Percentiles rank a stretch among this genome's conserved stretches.
Evolutionary conservation across 2,329 filamentous ascomycete genomes (phyloP).

Genomic region (Fonsecaea pugnacius): DNA sequence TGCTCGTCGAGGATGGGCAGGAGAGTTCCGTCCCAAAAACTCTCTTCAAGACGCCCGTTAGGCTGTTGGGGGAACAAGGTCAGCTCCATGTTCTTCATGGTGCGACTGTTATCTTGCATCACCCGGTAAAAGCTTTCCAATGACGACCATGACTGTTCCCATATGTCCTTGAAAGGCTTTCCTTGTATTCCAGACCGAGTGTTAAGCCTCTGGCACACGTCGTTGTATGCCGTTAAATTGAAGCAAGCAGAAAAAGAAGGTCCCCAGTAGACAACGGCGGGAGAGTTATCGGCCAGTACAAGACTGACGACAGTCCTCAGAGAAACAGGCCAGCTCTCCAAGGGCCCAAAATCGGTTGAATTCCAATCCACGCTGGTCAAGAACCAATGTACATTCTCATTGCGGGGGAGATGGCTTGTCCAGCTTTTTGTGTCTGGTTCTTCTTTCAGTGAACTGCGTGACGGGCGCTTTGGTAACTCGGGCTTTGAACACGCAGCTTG

Average conservation of each 20-base stretch:
- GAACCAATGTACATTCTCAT: slow-evolving; percentile 41
- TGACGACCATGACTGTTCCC: slow-evolving; percentile 25
- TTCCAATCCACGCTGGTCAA: slow-evolving; percentile 55
- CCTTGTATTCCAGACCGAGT: slow-evolving; percentile 18
- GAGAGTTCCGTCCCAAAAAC: slow-evolving; percentile 56
- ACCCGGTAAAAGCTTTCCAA: slow-evolving; percentile 15
- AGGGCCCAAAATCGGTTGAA: slow-evolving; percentile 53
- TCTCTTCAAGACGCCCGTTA: slow-evolving; percentile 52
- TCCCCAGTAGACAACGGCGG: slow-evolving; percentile 47
- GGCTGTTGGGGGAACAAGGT: slow-evolving; percentile 21
- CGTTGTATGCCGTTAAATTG: slow-evolving; percentile 22
- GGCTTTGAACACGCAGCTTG: neutral
- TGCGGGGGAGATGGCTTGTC: slow-evolving; percentile 31
- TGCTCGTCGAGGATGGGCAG: slow-evolving; percentile 53
- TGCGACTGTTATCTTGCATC: slow-evolving; percentile 15
- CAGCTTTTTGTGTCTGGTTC: slow-evolving; percentile 17
- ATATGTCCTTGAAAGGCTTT: slow-evolving; percentile 25
- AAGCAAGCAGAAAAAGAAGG: slow-evolving; percentile 25
- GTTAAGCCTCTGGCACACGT: slow-evolving; percentile 16
- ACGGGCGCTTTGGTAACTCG: neutral
- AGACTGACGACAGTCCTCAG: slow-evolving; percentile 55
- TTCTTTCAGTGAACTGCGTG: neutral
- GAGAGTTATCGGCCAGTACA: slow-evolving; percentile 52
- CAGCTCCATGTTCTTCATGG: slow-evolving; percentile 10
- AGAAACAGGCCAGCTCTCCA: slow-evolving; percentile 53